phyloP scores from a whole-genome alignment of 805 yeast genomes.

The Phaffomyces thermotolerans region DNA sequence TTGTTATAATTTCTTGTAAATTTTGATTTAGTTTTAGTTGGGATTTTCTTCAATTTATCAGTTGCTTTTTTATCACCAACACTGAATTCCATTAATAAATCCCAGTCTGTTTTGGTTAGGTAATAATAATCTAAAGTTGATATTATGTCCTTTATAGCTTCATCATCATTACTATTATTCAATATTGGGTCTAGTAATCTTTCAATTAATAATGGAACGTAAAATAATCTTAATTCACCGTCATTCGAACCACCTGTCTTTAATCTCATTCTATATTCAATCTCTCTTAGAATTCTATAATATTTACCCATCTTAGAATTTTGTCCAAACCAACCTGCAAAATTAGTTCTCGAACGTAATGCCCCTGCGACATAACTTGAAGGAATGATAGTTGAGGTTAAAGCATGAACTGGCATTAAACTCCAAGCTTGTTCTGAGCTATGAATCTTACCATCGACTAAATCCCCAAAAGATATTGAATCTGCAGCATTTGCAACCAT shows the following conservation, averaged over 20 bases:
- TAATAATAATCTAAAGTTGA: constrained; percentile 78
- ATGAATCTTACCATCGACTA: constrained; percentile 74
- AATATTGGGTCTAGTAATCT: constrained; percentile 52
- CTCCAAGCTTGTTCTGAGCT: constrained; percentile 94
- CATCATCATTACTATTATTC: constrained; percentile 45
- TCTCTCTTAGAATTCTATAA: constrained; percentile 71
- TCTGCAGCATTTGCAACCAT: constrained; percentile 76
- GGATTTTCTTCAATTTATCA: constrained; percentile 47
- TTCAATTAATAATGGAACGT: constrained; percentile 57
- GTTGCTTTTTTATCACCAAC: constrained; percentile 54
- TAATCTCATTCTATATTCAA: constrained; percentile 81
- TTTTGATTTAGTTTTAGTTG: constrained; percentile 73
- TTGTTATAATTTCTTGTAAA: constrained; percentile 83
- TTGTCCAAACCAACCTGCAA: constrained; percentile 85
- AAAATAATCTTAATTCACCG: constrained; percentile 65
- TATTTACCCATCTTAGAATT: constrained; percentile 79
- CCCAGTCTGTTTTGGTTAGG: constrained; percentile 90
- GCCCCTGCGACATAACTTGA: constrained; percentile 68
- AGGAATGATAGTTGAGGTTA: constrained; percentile 79
- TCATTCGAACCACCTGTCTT: constrained; percentile 76
- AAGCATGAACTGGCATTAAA: constrained; percentile 83
- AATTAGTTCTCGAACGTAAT: constrained; percentile 60
- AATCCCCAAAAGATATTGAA: constrained; percentile 76
- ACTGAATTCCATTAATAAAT: constrained; percentile 72
- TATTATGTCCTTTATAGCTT: constrained; percentile 53